Evolutionary conservation across 1,284 basidiomycete genomes (phyloP), one percentile per base, ranked within the genome.

Genomic region (Boletus holoroseus): DNA sequence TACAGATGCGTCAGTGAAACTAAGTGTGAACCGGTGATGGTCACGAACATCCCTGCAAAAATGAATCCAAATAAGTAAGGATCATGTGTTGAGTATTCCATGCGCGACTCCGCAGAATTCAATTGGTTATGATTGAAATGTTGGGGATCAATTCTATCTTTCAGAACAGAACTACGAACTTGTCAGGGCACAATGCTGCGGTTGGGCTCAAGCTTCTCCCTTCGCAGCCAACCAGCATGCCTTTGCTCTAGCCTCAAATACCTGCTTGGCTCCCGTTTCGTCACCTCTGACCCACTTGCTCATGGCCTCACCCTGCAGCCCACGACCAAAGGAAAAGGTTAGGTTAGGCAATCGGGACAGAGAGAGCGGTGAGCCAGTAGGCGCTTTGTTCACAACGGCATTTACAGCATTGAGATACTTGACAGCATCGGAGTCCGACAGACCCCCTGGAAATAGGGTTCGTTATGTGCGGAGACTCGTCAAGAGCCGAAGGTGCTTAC

Each of bases 261-360:
- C 64, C 34, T 64, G 59, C 56, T 72, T 71, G 28, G 73, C 69
- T 20, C 64, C 67, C 24, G 62, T 53, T 50, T 74, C 68, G 44
- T 78, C 76, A 1, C 73, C 75, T 47, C 55, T 64, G 34, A 50
- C 50, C 75, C 76, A 79, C 42, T 68, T 62, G 46, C 68, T 65
- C 67, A 76, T 73, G 6, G 76, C 73, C 16, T 75, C 73, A 2
- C 74, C 73, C 60, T 80, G 78, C 32, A 79, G 55, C 11, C 74
- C 75, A 27, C 75, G 58, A 22, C 77, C 75, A 60, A 76, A 79
- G 15, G 76, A 77, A 59, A 79, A 78, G 4, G 73, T 72, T 35
- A 78, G 55, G 13, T 66, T 66, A 20, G 74, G 75, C 7, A 76
- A 63, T 5, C 72, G 64, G 22, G 65, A 58, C 39, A 75, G 41